Conservation (phyloP, 345 rosid genomes). For the Gossypium sturtianum region DNA sequence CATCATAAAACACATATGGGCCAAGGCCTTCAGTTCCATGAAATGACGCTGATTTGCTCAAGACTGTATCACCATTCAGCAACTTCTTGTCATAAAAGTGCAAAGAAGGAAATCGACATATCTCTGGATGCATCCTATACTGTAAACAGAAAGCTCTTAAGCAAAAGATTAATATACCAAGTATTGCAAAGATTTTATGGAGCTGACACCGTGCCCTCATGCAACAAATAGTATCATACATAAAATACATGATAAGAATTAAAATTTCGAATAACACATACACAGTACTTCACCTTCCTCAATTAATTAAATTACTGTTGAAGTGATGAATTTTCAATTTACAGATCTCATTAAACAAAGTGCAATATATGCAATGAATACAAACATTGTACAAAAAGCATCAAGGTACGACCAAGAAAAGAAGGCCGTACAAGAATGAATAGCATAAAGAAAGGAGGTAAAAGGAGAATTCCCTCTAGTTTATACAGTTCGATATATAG, state of each 20-base stretch:
- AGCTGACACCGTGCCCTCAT: not conserved
- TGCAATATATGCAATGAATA: not conserved
- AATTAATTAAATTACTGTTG: not conserved
- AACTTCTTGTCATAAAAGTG: slow-evolving; percentile 85
- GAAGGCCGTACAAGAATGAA: not conserved
- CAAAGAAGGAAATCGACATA: slow-evolving; percentile 77
- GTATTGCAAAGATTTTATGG: not conserved
- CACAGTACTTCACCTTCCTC: not conserved
- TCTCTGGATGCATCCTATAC: slow-evolving; percentile 99
- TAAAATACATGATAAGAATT: not conserved
- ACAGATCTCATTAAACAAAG: not conserved
- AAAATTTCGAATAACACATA: not conserved
- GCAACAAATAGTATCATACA: not conserved
- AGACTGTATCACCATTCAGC: slow-evolving; percentile 68
- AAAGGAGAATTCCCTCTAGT: not conserved
- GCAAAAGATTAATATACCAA: slow-evolving; percentile 10
- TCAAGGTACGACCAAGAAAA: not conserved
- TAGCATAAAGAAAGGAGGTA: not conserved
- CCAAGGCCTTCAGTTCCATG: slow-evolving; percentile 64
- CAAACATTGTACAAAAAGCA: too few species aligned
- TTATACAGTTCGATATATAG: not conserved
- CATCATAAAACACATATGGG: slow-evolving; percentile 79
- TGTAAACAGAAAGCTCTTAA: slow-evolving; percentile 36
- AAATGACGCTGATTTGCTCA: slow-evolving; percentile 61
- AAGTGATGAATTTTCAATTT: not conserved